These are phyloP conservation scores for Termitomyces sp. DNA, from an alignment of 768 basidiomycete genomes.

Conservation along the genomic window DNA sequence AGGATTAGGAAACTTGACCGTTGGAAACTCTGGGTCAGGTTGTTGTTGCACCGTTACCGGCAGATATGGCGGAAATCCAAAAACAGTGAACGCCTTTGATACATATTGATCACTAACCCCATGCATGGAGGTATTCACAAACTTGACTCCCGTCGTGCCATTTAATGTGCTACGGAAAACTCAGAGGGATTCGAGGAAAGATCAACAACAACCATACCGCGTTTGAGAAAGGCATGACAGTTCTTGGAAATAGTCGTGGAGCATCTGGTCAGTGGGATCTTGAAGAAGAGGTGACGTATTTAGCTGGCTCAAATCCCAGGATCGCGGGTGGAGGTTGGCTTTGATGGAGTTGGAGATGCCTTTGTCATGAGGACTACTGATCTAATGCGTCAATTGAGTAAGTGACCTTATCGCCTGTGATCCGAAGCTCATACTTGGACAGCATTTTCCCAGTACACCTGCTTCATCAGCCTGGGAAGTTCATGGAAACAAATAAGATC, in stretches of 20 bases:
- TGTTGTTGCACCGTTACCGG: slow-evolving; percentile 60
- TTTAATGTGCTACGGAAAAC: slow-evolving; percentile 25
- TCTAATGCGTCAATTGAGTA: slow-evolving; percentile 36
- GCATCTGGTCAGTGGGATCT: slow-evolving; percentile 56
- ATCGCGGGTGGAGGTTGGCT: slow-evolving; percentile 49
- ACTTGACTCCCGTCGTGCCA: slow-evolving; percentile 35
- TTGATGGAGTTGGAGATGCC: slow-evolving; percentile 68
- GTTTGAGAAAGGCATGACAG: slow-evolving; percentile 23
- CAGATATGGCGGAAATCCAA: slow-evolving; percentile 53
- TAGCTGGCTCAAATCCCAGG: slow-evolving; percentile 33
- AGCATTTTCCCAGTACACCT: slow-evolving; percentile 90
- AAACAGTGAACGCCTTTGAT: slow-evolving; percentile 46
- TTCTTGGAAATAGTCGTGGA: slow-evolving; percentile 48
- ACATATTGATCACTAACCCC: slow-evolving; percentile 75
- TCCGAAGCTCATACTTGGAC: slow-evolving; percentile 54
- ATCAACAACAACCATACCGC: slow-evolving; percentile 15
- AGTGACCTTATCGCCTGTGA: not conserved
- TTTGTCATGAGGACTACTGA: slow-evolving; percentile 77
- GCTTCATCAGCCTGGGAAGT: not conserved
- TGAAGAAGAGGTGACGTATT: slow-evolving; percentile 37
- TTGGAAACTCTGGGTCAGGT: slow-evolving; percentile 84
- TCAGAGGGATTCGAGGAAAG: not conserved
- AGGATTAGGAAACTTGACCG: slow-evolving; percentile 83
- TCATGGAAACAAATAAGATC: not conserved
- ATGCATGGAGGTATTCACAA: slow-evolving; percentile 90